These are phyloP conservation scores for Collariella sp. DNA, from an alignment of 495 filamentous ascomycete genomes.

Conservation along the genomic window DNA sequence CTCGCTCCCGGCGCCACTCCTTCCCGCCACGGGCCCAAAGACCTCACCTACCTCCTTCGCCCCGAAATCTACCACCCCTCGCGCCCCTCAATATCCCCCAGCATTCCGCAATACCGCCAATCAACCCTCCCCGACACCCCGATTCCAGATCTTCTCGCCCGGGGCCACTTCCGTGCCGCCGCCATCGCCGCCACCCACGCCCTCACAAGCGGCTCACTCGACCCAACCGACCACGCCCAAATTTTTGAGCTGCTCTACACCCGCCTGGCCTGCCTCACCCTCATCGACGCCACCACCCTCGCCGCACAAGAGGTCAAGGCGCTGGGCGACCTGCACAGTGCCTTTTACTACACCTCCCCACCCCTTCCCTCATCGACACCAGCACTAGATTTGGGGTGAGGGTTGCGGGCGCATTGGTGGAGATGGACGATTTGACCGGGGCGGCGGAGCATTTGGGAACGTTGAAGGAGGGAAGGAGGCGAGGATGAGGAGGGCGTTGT, in stretches of 20 bases:
- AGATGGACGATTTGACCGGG: conserved; percentile 81
- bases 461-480: conserved; percentile 28
- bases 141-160: conserved; percentile 46
- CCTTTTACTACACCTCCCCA: conserved; percentile 46
- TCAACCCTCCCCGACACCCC: conserved; percentile 41
- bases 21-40: conserved; percentile 39
- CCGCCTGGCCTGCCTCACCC: conserved; percentile 71
- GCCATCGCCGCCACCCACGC: conserved; percentile 63
- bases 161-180: conserved; percentile 61
- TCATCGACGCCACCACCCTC: conserved; percentile 56
- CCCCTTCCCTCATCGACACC: background rate
- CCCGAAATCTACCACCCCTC: conserved; percentile 77
- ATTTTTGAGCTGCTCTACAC: conserved; percentile 77
- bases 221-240: conserved; percentile 46
- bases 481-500: conserved; percentile 47
- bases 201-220: conserved; percentile 41
- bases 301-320: conserved; percentile 81
- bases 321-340: conserved; percentile 67
- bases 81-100: conserved; percentile 55
- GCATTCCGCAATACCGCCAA: conserved; percentile 47
- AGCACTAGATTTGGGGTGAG: conserved; percentile 51
- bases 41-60: conserved; percentile 70
- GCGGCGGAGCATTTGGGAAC: conserved; percentile 59
- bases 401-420: conserved; percentile 71
- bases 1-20: conserved; percentile 14